phyloP scores from a whole-genome alignment of 257 asterid species.

The Ilex aquifolium region DNA sequence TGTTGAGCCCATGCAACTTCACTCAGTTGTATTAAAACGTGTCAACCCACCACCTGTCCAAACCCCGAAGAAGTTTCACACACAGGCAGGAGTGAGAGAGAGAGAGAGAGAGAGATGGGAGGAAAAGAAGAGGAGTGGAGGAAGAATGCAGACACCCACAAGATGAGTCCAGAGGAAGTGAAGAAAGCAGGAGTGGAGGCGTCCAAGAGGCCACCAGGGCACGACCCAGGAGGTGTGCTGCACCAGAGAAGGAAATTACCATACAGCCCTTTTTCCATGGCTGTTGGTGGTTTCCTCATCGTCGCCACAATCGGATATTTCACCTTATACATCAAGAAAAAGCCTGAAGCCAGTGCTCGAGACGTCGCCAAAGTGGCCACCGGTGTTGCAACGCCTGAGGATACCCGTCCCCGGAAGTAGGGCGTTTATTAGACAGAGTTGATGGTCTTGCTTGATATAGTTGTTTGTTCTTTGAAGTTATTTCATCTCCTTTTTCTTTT shows the following conservation, averaged over 20 bases:
- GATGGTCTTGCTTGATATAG: too few species aligned
- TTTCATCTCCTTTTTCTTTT: too few species aligned
- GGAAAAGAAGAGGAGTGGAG: conserved; percentile 63
- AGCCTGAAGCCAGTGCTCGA: conserved; percentile 54
- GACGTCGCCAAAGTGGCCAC: conserved; percentile 54
- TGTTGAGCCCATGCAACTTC: too few species aligned
- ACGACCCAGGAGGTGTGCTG: conserved; percentile 53
- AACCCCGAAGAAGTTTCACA: too few species aligned
- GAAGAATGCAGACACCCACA: conserved; percentile 68
- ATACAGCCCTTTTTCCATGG: conserved; percentile 27
- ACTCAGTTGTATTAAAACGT: too few species aligned
- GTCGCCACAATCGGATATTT: conserved; percentile 53
- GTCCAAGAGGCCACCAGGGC: conserved; percentile 59
- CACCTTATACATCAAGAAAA: conserved; percentile 56
- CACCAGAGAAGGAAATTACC: conserved; percentile 65
- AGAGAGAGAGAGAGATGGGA: conserved; percentile 8
- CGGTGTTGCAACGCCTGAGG: conserved; percentile 35
- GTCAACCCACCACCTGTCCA: too few species aligned
- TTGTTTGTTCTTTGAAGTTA: too few species aligned
- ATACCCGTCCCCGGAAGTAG: conserved; percentile 56
- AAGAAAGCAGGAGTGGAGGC: conserved; percentile 47
- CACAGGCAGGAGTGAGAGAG: too few species aligned
- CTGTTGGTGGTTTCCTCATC: conserved; percentile 40
- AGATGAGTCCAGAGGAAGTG: conserved; percentile 73
- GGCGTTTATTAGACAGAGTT: too few species aligned